Conservation (phyloP, 768 basidiomycete species). For the Auriscalpium vulgare region DNA sequence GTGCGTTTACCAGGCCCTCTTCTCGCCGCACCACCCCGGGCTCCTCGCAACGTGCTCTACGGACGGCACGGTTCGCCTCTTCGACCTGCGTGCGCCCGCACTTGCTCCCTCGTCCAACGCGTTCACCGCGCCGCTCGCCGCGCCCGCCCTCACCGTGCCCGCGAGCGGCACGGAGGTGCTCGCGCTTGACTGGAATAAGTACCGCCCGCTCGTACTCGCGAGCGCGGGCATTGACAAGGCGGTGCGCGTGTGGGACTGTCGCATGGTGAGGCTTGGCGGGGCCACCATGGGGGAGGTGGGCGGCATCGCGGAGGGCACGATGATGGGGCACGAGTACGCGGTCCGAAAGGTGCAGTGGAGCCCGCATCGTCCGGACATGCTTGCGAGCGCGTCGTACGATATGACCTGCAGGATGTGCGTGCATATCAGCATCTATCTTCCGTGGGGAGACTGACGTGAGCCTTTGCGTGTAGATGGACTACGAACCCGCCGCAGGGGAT, state of each 20-base stretch:
- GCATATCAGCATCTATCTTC: background rate
- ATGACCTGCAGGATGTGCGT: conserved; percentile 92
- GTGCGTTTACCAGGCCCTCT: conserved; percentile 86
- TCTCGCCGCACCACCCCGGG: conserved; percentile 87
- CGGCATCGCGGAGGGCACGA: conserved; percentile 58
- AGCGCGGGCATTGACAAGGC: conserved; percentile 74
- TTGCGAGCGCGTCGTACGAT: conserved; percentile 79
- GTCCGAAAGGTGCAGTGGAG: conserved; percentile 87
- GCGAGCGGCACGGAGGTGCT: conserved; percentile 75
- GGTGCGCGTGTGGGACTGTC: conserved; percentile 78
- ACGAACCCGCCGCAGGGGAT: conserved; percentile 46
- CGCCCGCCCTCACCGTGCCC: conserved; percentile 69
- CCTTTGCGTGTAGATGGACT: conserved; percentile 52
- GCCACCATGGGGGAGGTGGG: conserved; percentile 44
- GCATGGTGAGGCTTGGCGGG: conserved; percentile 57
- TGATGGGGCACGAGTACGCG: conserved; percentile 86
- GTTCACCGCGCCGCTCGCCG: conserved; percentile 61
- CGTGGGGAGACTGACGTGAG: background rate
- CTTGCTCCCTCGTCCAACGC: conserved; percentile 44
- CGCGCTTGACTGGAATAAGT: conserved; percentile 90
- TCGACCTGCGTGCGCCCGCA: conserved; percentile 64
- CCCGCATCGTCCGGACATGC: conserved; percentile 63
- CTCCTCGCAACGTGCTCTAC: conserved; percentile 77
- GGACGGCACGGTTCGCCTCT: conserved; percentile 79
- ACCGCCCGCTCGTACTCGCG: conserved; percentile 68